Conservation (phyloP, 2,329 filamentous ascomycete genomes). For the Pseudogymnoascus sp. region DNA sequence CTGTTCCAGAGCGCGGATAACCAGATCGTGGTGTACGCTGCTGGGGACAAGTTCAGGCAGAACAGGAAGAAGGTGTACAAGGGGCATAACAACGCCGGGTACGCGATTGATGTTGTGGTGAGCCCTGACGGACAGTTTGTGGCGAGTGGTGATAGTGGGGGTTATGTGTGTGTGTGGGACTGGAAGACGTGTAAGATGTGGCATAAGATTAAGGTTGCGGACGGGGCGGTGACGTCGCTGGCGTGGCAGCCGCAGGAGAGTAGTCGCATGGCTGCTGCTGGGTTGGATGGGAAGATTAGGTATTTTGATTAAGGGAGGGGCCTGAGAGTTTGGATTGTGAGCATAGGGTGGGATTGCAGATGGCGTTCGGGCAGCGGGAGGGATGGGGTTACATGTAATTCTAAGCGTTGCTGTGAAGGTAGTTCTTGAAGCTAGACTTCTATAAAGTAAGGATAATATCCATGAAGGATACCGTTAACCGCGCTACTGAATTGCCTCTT, state of each 20-base stretch:
- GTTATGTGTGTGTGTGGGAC: slow-evolving; percentile 94
- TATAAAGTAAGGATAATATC: not conserved
- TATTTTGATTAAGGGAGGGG: slow-evolving; percentile 72
- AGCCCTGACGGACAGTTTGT: slow-evolving; percentile 90
- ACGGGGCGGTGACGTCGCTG: slow-evolving; percentile 74
- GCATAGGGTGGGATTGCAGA: slow-evolving; percentile 12
- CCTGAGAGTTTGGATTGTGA: not conserved
- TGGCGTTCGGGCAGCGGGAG: not conserved
- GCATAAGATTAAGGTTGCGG: slow-evolving; percentile 85
- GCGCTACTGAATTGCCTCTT: not conserved
- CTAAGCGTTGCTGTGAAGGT: not conserved
- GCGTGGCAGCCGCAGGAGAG: slow-evolving; percentile 98
- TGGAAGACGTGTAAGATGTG: slow-evolving; percentile 99
- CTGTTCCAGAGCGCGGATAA: slow-evolving; percentile 93
- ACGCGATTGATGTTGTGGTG: slow-evolving; percentile 82
- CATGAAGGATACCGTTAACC: not conserved
- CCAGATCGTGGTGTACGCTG: slow-evolving; percentile 91
- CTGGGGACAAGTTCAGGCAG: slow-evolving; percentile 91
- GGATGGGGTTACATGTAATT: not conserved
- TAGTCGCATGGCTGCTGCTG: slow-evolving; percentile 86
- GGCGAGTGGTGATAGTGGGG: slow-evolving; percentile 76
- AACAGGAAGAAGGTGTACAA: slow-evolving; percentile 96
- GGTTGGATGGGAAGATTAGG: slow-evolving; percentile 78
- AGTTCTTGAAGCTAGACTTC: not conserved
- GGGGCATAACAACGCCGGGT: slow-evolving; percentile 92